These are phyloP conservation scores for Encephalitozoon cuniculi DNA, from an alignment of 371 early-diverging fungal species.

Conservation along the genomic window DNA sequence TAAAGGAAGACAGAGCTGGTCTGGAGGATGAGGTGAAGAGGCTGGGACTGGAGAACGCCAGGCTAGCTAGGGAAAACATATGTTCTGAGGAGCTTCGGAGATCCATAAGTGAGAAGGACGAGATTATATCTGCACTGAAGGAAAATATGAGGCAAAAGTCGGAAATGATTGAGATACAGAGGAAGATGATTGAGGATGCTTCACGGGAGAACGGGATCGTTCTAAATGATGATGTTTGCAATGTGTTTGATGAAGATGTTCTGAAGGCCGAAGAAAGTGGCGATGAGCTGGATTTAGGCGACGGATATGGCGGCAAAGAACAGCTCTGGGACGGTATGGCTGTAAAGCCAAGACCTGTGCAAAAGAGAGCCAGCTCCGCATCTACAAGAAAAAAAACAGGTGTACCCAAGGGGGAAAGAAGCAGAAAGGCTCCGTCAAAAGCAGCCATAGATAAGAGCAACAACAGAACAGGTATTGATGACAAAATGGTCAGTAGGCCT, in stretches of 20 bases:
- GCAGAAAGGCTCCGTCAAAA: not conserved
- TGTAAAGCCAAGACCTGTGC: not conserved
- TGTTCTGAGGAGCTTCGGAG: not conserved
- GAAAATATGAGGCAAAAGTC: slow-evolving; percentile 3
- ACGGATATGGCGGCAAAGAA: not conserved
- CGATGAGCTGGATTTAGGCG: not conserved
- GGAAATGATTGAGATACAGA: slow-evolving; percentile 12
- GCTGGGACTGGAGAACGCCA: not conserved
- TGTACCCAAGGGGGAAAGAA: not conserved
- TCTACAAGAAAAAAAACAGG: not conserved
- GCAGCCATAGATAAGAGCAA: not conserved
- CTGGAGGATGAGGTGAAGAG: not conserved
- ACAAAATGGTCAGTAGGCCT: not conserved
- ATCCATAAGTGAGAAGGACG: not conserved
- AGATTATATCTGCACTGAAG: slow-evolving; percentile 10
- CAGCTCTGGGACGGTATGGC: not conserved
- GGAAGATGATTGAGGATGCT: not conserved
- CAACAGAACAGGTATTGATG: not conserved
- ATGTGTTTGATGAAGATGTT: not conserved
- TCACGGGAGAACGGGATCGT: not conserved
- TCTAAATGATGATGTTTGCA: not conserved
- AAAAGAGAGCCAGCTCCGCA: not conserved
- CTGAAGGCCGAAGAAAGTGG: not conserved
- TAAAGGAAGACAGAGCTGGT: not conserved
- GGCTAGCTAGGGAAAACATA: not conserved